phyloP scores from a whole-genome alignment of 2,329 filamentous ascomycete species.

The Septoria linicola region DNA sequence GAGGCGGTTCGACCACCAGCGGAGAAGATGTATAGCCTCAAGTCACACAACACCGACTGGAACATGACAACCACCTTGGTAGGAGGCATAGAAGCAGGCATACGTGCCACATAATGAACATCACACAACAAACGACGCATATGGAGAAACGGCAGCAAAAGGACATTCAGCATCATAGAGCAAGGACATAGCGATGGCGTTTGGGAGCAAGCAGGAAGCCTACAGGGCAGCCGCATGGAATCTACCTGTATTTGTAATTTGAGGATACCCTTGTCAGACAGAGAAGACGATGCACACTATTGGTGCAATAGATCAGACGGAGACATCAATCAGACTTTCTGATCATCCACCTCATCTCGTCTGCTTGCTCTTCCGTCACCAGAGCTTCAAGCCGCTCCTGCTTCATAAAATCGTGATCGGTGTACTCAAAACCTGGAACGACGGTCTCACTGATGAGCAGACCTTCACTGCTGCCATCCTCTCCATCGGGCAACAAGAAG shows the following conservation, averaged over 20 bases:
- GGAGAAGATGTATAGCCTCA: slow-evolving; percentile 33
- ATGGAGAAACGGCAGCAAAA: slow-evolving; percentile 2
- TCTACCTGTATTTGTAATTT: slow-evolving; percentile 6
- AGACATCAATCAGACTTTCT: slow-evolving; percentile 28
- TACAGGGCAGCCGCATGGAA: slow-evolving; percentile 1
- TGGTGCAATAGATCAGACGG: not conserved
- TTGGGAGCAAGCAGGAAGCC: slow-evolving; percentile 3
- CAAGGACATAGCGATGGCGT: slow-evolving; percentile 23
- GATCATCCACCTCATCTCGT: slow-evolving; percentile 50
- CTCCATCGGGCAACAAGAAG: slow-evolving; percentile 55
- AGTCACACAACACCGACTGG: not conserved
- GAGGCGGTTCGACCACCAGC: slow-evolving; percentile 31
- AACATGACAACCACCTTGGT: not conserved
- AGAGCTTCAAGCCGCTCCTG: slow-evolving; percentile 52
- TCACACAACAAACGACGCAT: slow-evolving; percentile 5
- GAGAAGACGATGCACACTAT: not conserved
- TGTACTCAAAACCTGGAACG: slow-evolving; percentile 66
- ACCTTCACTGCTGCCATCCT: slow-evolving; percentile 45
- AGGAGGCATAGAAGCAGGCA: not conserved
- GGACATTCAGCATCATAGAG: slow-evolving; percentile 4
- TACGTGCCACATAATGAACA: not conserved
- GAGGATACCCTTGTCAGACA: not conserved
- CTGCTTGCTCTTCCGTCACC: slow-evolving; percentile 51
- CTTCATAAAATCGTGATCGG: slow-evolving; percentile 66
- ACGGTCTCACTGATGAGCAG: slow-evolving; percentile 68